phyloP scores from a whole-genome alignment of 176 grass and related monocot species.

The Metroxylon sagu region DNA sequence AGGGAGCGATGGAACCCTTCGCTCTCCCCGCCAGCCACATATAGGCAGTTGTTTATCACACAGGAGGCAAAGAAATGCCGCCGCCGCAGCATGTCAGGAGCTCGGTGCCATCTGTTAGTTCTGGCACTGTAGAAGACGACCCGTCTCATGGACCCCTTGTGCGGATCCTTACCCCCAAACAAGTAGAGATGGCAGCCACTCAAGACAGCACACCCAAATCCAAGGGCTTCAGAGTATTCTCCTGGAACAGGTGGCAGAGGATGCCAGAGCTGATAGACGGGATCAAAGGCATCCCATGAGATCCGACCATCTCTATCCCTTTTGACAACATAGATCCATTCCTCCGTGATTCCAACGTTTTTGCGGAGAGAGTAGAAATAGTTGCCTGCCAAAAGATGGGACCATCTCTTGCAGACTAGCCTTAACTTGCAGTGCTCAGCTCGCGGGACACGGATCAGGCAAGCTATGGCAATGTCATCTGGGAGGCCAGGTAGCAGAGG shows the following conservation, averaged over 20 bases:
- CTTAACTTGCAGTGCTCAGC: constrained; percentile 49
- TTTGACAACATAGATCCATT: constrained; percentile 65
- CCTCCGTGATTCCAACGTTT: constrained; percentile 41
- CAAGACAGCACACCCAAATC: constrained; percentile 62
- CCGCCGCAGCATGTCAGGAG: constrained; percentile 64
- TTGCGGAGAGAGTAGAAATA: constrained; percentile 74
- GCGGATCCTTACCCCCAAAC: constrained; percentile 40
- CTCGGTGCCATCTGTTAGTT: constrained; percentile 75
- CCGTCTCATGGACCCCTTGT: constrained; percentile 41
- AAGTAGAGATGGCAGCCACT: constrained; percentile 72
- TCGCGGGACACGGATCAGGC: constrained; percentile 57
- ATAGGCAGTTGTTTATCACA: constrained; percentile 58
- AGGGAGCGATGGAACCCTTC: constrained; percentile 28
- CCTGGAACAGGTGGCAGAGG: constrained; percentile 43
- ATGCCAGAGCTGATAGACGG: constrained; percentile 42
- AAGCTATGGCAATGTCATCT: constrained; percentile 65
- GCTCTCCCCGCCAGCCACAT: constrained; percentile 60
- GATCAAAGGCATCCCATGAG: constrained; percentile 57
- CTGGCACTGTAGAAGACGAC: constrained; percentile 77
- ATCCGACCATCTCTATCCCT: constrained; percentile 40
- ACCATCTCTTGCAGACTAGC: constrained; percentile 62
- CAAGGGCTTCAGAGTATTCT: constrained; percentile 53
- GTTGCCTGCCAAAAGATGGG: constrained; percentile 58
- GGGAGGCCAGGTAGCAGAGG: constrained; percentile 64
- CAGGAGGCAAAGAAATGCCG: constrained; percentile 45